Percentiles rank a stretch among this genome's conserved stretches.
Conservation (phyloP, 78 protist species). For the Dictyostelium purpureum region DNA sequence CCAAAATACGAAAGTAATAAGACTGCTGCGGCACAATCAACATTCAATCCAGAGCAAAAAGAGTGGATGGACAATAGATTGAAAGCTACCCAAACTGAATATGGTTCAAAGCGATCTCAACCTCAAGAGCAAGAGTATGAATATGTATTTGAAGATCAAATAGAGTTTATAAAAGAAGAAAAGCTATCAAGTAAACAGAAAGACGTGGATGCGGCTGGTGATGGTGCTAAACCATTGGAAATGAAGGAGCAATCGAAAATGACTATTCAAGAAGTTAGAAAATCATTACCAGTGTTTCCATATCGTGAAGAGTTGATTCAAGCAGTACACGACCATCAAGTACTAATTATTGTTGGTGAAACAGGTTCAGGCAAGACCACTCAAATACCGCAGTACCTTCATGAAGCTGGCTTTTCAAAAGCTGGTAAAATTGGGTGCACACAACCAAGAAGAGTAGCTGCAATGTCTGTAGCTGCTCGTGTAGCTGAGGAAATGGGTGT, state of each 20-base stretch:
- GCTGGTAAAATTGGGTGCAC: constrained; percentile 94
- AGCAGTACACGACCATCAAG: constrained; percentile 70
- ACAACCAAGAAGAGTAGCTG: constrained; percentile 99
- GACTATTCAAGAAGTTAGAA: constrained; percentile 77
- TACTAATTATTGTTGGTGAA: constrained; percentile 82
- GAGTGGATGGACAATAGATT: constrained; percentile 84
- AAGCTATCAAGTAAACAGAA: constrained; percentile 43
- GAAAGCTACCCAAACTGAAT: constrained; percentile 16
- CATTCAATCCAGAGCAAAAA: constrained; percentile 74
- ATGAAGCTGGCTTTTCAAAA: constrained; percentile 90
- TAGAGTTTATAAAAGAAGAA: constrained; percentile 81
- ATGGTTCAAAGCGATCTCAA: constrained; percentile 2
- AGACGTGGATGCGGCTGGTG: constrained; percentile 23
- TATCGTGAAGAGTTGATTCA: constrained; percentile 82
- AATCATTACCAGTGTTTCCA: constrained; percentile 89
- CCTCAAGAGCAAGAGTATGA: constrained; percentile 59
- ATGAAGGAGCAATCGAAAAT: not conserved
- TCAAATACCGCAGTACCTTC: constrained; percentile 98
- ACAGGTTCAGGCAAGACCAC: constrained; percentile 92
- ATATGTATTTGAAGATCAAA: constrained; percentile 88
- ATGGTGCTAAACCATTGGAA: not conserved
- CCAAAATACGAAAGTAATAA: not conserved
- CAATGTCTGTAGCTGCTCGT: constrained; percentile 96
- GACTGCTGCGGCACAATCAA: not conserved
- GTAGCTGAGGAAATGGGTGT: constrained; percentile 96